Conservation (phyloP, 495 filamentous ascomycete species). For the Penicillium angulare region DNA sequence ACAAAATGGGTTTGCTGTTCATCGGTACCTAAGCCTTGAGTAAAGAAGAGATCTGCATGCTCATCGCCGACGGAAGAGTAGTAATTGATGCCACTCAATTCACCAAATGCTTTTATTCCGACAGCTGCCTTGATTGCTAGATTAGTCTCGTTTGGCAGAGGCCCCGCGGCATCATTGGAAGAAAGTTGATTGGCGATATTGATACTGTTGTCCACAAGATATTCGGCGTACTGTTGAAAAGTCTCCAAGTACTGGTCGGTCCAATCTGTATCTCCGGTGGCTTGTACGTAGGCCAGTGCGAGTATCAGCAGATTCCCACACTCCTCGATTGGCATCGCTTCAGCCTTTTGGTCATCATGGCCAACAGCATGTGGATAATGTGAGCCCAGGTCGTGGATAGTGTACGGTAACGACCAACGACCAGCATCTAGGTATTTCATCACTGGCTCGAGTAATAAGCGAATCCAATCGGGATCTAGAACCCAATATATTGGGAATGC, state of each 20-base stretch:
- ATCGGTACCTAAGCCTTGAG: slow-evolving; percentile 34
- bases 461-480: slow-evolving; percentile 48
- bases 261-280: slow-evolving; percentile 42
- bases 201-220: slow-evolving; percentile 49
- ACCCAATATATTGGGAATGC: slow-evolving; percentile 50
- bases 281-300: slow-evolving; percentile 38
- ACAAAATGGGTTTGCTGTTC: slow-evolving; percentile 44
- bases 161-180: slow-evolving; percentile 53
- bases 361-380: slow-evolving; percentile 51
- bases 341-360: slow-evolving; percentile 43
- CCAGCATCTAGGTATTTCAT: slow-evolving; percentile 47
- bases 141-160: slow-evolving; percentile 53
- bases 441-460: slow-evolving; percentile 49
- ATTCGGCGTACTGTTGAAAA: slow-evolving; percentile 49
- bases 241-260: slow-evolving; percentile 29
- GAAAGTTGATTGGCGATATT: slow-evolving; percentile 51
- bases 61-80: slow-evolving; percentile 42
- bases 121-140: slow-evolving; percentile 58
- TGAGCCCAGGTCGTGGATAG: slow-evolving; percentile 47
- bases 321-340: slow-evolving; percentile 50
- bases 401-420: slow-evolving; percentile 41
- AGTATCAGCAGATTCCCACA: slow-evolving; percentile 48
- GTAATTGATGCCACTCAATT: slow-evolving; percentile 31
- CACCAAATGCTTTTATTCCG: slow-evolving; percentile 50
- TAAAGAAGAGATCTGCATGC: slow-evolving; percentile 41